Evolutionary conservation across 768 basidiomycete genomes (phyloP).

Genomic region (Rhizopogon salebrosus): DNA sequence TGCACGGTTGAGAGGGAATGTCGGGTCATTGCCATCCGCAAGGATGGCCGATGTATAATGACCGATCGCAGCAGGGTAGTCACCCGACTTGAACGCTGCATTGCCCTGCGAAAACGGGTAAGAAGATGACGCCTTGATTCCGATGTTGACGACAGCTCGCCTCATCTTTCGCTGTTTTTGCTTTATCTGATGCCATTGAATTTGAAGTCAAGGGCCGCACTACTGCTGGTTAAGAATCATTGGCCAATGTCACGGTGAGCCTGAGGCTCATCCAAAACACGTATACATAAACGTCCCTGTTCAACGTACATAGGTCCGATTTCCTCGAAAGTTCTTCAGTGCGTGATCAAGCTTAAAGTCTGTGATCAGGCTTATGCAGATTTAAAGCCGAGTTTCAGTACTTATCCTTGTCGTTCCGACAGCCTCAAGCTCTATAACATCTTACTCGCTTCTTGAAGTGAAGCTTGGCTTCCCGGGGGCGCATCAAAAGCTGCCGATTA

Average conservation of each 20-base stretch:
- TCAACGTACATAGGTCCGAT: no score
- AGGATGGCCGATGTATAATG: constrained; percentile 82
- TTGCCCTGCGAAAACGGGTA: constrained; percentile 60
- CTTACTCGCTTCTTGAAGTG: neutral
- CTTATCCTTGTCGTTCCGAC: no score
- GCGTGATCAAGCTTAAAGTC: neutral
- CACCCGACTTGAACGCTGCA: constrained; percentile 72
- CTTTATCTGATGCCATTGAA: constrained; percentile 31
- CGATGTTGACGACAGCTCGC: constrained; percentile 4
- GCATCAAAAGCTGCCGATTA: neutral
- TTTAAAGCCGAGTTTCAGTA: no score
- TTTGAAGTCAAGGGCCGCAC: neutral
- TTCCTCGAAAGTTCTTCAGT: neutral
- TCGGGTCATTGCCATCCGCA: constrained; percentile 64
- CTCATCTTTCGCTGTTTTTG: constrained; percentile 29
- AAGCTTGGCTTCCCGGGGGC: neutral
- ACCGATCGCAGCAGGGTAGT: constrained; percentile 76
- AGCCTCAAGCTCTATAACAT: no score
- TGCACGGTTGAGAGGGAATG: constrained; percentile 82
- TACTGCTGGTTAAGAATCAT: neutral
- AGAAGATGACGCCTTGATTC: neutral
- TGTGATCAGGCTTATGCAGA: neutral
- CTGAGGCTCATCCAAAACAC: no score
- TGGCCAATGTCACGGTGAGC: no score
- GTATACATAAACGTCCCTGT: neutral